phyloP scores from a whole-genome alignment of 139 green algal genomes.

The Closterium sp. region DNA sequence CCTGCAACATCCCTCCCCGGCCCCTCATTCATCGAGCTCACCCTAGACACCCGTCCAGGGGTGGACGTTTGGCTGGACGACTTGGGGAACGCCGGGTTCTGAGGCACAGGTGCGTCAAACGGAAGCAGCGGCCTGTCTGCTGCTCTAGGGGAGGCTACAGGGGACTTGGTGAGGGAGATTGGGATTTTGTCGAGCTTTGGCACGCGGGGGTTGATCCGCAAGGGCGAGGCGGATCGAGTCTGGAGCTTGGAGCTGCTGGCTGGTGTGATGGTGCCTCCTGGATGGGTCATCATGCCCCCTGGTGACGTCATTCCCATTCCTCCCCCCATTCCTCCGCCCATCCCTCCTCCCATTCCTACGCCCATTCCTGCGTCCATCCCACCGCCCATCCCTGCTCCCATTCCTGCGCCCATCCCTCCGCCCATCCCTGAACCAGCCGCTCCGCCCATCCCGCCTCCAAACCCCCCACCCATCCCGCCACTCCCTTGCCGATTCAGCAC shows the following conservation, averaged over 20 bases:
- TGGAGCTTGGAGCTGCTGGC: background rate
- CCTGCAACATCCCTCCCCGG: background rate
- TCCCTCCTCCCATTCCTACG: too few species aligned
- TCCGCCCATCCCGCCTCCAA: background rate
- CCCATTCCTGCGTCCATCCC: background rate
- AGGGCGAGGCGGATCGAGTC: background rate
- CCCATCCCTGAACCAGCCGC: background rate
- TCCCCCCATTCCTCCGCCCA: background rate
- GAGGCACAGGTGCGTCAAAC: background rate
- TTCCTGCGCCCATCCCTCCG: background rate
- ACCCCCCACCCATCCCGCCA: background rate
- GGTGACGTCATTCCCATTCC: background rate
- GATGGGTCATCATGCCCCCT: background rate
- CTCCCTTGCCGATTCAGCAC: background rate
- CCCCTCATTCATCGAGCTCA: background rate
- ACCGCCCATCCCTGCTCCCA: background rate
- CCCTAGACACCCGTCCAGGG: background rate
- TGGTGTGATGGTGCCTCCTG: background rate
- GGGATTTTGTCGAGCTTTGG: background rate
- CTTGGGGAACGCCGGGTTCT: background rate
- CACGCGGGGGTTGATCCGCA: background rate
- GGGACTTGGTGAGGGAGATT: background rate
- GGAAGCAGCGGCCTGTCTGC: background rate
- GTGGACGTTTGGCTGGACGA: background rate
- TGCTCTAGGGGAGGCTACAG: background rate